A percentile compares a stretch with the other conserved stretches of the same genome.
These are phyloP conservation scores for Wickerhamiella infanticola DNA, from an alignment of 1,139 yeast genomes.

Conservation along the genomic window DNA sequence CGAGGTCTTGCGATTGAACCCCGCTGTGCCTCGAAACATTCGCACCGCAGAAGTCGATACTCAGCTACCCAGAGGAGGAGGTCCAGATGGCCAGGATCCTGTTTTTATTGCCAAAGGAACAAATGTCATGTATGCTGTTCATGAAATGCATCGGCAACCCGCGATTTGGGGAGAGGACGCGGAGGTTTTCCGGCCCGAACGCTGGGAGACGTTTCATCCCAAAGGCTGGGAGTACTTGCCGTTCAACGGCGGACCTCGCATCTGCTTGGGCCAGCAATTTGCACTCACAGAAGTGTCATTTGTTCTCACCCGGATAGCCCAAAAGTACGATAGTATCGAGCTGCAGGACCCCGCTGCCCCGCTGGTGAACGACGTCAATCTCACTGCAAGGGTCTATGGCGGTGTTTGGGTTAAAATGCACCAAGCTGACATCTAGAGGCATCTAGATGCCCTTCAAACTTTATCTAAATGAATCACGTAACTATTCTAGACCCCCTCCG, in stretches of 20 bases:
- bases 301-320: slow-evolving; percentile 10
- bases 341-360: slow-evolving; percentile 5
- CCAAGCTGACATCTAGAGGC: no score
- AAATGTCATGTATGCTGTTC: slow-evolving; percentile 30
- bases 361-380: slow-evolving; percentile 12
- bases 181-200: slow-evolving; percentile 34
- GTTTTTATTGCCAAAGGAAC: slow-evolving; percentile 35
- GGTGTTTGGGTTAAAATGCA: slow-evolving; percentile 11
- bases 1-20: slow-evolving; percentile 38
- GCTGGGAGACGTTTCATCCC: slow-evolving; percentile 26
- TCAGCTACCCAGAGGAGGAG: slow-evolving; percentile 21
- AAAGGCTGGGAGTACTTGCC: slow-evolving; percentile 23
- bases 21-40: slow-evolving; percentile 38
- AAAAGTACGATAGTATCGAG: background rate
- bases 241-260: slow-evolving; percentile 46
- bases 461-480: no score
- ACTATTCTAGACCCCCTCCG: no score
- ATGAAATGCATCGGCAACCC: slow-evolving; percentile 32
- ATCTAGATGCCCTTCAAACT: no score
- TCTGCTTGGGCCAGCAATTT: slow-evolving; percentile 44
- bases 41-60: slow-evolving; percentile 27
- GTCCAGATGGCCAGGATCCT: slow-evolving; percentile 30
- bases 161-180: slow-evolving; percentile 36
- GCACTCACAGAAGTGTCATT: slow-evolving; percentile 39
- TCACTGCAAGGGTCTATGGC: slow-evolving; percentile 16